phyloP scores from a whole-genome alignment of 2,329 filamentous ascomycete species.

The Clonostachys rosea region DNA sequence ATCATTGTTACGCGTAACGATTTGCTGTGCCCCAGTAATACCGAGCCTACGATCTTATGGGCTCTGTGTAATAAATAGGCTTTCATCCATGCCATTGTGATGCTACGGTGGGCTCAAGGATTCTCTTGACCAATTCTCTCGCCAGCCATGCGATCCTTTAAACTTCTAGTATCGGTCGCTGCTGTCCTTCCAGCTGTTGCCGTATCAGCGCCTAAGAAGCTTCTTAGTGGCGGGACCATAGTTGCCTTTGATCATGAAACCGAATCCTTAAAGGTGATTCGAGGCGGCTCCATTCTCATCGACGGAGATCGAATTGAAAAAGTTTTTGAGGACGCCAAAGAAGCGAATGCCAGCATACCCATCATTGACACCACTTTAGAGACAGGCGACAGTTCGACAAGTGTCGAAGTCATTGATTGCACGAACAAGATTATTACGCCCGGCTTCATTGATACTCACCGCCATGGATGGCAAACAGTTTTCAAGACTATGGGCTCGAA shows the following conservation, averaged over 20 bases:
- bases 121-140: too few relatives aligned
- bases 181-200: too few relatives aligned
- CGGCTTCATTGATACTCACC: conserved; percentile 53
- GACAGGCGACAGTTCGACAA: not conserved
- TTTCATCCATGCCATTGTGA: too few relatives aligned
- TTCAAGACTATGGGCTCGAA: conserved; percentile 49
- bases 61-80: too few relatives aligned
- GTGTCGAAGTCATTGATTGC: conserved; percentile 29
- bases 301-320: conserved; percentile 26
- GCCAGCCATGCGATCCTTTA: too few relatives aligned
- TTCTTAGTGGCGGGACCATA: conserved; percentile 30
- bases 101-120: too few relatives aligned
- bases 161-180: too few relatives aligned
- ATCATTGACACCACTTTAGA: too few relatives aligned
- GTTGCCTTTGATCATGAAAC: conserved; percentile 28
- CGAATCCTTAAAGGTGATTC: conserved; percentile 26
- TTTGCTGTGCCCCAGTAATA: too few relatives aligned
- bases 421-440: conserved; percentile 46
- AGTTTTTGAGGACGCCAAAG: conserved; percentile 9
- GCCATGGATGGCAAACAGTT: conserved; percentile 51
- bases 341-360: conserved; percentile 10
- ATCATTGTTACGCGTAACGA: too few relatives aligned
- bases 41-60: too few relatives aligned
- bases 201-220: not conserved
- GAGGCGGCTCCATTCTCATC: conserved; percentile 32